Conservation (phyloP, 108 stramenopile genomes). For the Cylindrotheca closterium region DNA sequence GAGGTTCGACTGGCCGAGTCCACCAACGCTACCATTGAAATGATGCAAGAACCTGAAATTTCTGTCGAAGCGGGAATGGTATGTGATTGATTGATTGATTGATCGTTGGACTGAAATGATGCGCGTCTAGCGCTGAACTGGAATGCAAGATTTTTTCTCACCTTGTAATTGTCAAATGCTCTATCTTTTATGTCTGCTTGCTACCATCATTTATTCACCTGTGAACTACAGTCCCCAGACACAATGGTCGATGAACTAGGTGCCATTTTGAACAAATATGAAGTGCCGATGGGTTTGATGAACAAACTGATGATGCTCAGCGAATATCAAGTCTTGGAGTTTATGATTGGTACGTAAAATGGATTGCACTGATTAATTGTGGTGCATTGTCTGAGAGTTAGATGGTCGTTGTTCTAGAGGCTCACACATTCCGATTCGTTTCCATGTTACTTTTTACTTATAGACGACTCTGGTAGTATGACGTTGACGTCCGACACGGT, state of each 20-base stretch:
- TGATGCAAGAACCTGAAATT: conserved; percentile 59
- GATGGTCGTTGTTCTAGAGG: too few species aligned
- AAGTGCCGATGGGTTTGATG: conserved; percentile 58
- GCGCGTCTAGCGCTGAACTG: too few species aligned
- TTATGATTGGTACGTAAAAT: conserved; percentile 42
- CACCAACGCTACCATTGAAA: conserved; percentile 49
- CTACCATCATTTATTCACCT: too few species aligned
- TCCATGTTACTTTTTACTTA: neutral
- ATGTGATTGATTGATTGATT: too few species aligned
- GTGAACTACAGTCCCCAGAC: conserved; percentile 13
- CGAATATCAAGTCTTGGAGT: conserved; percentile 42
- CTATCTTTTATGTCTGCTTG: too few species aligned
- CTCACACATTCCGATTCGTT: neutral
- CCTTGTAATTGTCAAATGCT: too few species aligned
- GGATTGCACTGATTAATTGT: too few species aligned
- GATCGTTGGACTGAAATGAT: too few species aligned
- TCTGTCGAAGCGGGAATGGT: conserved; percentile 40
- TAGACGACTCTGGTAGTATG: conserved; percentile 50
- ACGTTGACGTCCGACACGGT: conserved; percentile 30
- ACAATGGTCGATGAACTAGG: conserved; percentile 46
- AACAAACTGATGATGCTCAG: conserved; percentile 48
- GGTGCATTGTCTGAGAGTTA: too few species aligned
- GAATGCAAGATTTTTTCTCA: too few species aligned
- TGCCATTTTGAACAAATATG: conserved; percentile 42
- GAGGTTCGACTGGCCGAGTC: conserved; percentile 42